These are phyloP conservation scores for Cyberlindnera lachancei DNA, from an alignment of 805 yeast species.

Conservation along the genomic window DNA sequence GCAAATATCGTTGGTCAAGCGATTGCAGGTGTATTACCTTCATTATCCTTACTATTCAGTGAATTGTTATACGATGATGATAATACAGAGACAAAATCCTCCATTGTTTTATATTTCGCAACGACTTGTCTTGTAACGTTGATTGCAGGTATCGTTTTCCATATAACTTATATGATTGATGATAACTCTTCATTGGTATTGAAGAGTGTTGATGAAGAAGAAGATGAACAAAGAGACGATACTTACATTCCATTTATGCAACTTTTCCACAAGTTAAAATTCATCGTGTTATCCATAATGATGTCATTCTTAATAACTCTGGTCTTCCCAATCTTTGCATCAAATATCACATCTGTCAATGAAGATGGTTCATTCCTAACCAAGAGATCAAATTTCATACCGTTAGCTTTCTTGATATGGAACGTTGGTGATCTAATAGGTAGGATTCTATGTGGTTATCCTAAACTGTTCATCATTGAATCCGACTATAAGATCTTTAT, in stretches of 20 bases:
- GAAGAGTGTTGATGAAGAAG: constrained; percentile 1
- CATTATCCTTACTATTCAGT: constrained; percentile 55
- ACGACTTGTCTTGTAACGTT: constrained; percentile 43
- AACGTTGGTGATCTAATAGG: constrained; percentile 84
- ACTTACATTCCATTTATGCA: constrained; percentile 49
- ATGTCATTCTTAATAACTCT: constrained; percentile 68
- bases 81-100: constrained; percentile 18
- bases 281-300: constrained; percentile 63
- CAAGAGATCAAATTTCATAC: constrained; percentile 47
- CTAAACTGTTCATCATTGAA: constrained; percentile 33
- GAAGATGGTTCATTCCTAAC: too few species aligned
- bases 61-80: constrained; percentile 28
- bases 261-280: constrained; percentile 55
- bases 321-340: constrained; percentile 86
- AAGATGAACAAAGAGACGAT: neutral
- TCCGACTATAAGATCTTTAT: constrained; percentile 37
- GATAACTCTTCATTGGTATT: constrained; percentile 1
- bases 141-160: constrained; percentile 33
- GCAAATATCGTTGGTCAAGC: constrained; percentile 95
- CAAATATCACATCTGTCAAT: constrained; percentile 49
- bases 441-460: constrained; percentile 54
- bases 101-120: constrained; percentile 36
- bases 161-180: constrained; percentile 24
- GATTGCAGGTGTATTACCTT: constrained; percentile 87
- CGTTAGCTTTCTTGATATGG: constrained; percentile 80